Evolutionary conservation across 805 yeast genomes (phyloP), one percentile per base, ranked within the genome.

Genomic region (Yueomyces sp.): DNA sequence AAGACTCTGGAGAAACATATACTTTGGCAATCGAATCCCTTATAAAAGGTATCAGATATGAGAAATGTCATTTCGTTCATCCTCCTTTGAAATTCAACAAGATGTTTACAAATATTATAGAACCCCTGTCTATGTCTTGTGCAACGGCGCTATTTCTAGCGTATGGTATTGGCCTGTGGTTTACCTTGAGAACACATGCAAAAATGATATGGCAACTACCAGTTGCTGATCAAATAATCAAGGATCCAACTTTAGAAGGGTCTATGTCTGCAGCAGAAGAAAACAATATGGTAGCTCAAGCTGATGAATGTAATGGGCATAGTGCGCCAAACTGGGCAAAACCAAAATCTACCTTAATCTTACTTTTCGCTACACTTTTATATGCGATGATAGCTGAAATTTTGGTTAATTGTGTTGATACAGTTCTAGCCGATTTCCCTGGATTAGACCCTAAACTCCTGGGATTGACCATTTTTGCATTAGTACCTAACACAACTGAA

Each of bases 401-500:
- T 37, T 69, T 90, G 49, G 96, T 90, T 37, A 88, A 85, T 57
- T 85, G 87, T 47, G 96, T 90, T 26, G 97, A 92, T 62, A 77
- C 81, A 11, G 96, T 92, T 8, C 67, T 92, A 43, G 69, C 74
- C 41, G 72, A 75, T 49, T 82, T 75, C 59, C 85, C 94, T n/a
- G 48, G 54, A 5, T 77, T 92, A 42, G 76, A 84, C 53, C 95
- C 95, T 26, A 90, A 92, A 57, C 79, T 92, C 57, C 69, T 92
- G 38, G 98, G 98, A 5, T 70, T 92, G 52, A 90, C 97, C 0
- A 83, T 92, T 2, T 92, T 92, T 66, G 97, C 98, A 0, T 67
- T 92, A 39, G 96, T 92, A 29, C 98, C 98, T 9, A 92, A 88
- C 57, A 86, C 97, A 5, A 92, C 98, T 0, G 98, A 92, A 64